Conservation (phyloP, 768 basidiomycete species). For the Paxillus involutus region DNA sequence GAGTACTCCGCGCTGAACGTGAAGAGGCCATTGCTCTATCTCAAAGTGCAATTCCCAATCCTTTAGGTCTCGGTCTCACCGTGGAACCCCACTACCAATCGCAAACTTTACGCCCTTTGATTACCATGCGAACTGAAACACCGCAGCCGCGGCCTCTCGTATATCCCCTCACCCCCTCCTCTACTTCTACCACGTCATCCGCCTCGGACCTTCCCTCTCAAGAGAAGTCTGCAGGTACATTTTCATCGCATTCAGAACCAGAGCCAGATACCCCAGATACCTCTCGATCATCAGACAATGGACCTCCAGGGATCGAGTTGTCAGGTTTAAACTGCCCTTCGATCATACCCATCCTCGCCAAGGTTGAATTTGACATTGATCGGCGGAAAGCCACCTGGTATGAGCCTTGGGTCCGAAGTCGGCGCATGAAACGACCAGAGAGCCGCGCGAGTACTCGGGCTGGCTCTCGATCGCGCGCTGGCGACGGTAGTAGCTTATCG, state of each 20-base stretch:
- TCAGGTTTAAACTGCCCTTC: slow-evolving; percentile 65
- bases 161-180: slow-evolving; percentile 39
- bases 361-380: slow-evolving; percentile 95
- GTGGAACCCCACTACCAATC: slow-evolving; percentile 32
- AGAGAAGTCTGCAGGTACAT: slow-evolving; percentile 48
- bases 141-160: slow-evolving; percentile 35
- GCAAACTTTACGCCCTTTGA: slow-evolving; percentile 43
- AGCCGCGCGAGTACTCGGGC: slow-evolving; percentile 35
- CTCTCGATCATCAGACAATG: slow-evolving; percentile 38
- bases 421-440: slow-evolving; percentile 55
- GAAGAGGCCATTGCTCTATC: slow-evolving; percentile 34
- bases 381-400: slow-evolving; percentile 78
- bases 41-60: slow-evolving; percentile 36
- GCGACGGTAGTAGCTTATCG: slow-evolving; percentile 20
- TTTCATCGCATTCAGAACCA: slow-evolving; percentile 43
- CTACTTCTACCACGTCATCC: slow-evolving; percentile 53
- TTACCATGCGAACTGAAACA: slow-evolving; percentile 40
- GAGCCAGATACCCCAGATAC: slow-evolving; percentile 58
- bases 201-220: slow-evolving; percentile 47
- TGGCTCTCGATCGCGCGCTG: slow-evolving; percentile 19
- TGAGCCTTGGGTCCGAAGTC: slow-evolving; percentile 75
- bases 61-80: slow-evolving; percentile 46
- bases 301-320: slow-evolving; percentile 54
- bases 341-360: slow-evolving; percentile 83
- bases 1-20: slow-evolving; percentile 66